A percentile compares a stretch with the other conserved stretches of the same genome.
Evolutionary conservation across 2,329 filamentous ascomycete species (phyloP).

Genomic region (Nemania bipapillata): DNA sequence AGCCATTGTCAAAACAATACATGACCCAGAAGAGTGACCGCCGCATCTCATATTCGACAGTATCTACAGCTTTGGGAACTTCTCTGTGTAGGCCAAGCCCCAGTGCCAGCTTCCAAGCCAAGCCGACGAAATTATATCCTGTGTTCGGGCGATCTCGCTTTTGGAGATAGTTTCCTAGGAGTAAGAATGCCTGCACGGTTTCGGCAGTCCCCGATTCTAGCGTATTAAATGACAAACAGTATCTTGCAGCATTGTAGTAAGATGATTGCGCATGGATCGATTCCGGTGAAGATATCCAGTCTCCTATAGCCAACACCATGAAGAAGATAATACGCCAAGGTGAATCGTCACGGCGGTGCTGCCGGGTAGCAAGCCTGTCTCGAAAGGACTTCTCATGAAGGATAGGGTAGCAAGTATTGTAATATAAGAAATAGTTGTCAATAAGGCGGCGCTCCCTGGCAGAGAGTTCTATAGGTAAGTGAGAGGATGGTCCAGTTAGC

Average conservation of each 20-base stretch:
- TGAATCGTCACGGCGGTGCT: not conserved
- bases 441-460: constrained; percentile 3
- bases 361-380: constrained; percentile 8
- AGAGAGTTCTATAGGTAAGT: constrained; percentile 1
- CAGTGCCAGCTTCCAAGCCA: constrained; percentile 17
- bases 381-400: constrained; percentile 23
- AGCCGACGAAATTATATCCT: constrained; percentile 16
- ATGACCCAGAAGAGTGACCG: constrained; percentile 18
- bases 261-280: constrained; percentile 5
- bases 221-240: constrained; percentile 14
- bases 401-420: constrained; percentile 21
- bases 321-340: constrained; percentile 19
- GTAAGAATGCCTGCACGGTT: constrained; percentile 21
- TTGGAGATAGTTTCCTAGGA: constrained; percentile 22
- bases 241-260: constrained; percentile 17
- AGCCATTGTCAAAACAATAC: constrained; percentile 22
- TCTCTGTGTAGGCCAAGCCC: constrained; percentile 26
- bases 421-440: constrained; percentile 18
- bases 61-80: not conserved
- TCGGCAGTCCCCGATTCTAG: constrained; percentile 20
- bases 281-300: constrained; percentile 17
- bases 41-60: constrained; percentile 15
- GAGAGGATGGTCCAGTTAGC: not conserved
- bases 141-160: constrained; percentile 22
- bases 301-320: constrained; percentile 23